These are phyloP conservation scores for Monosporascus sp. DNA, from an alignment of 2,329 filamentous ascomycete genomes.

Conservation along the genomic window DNA sequence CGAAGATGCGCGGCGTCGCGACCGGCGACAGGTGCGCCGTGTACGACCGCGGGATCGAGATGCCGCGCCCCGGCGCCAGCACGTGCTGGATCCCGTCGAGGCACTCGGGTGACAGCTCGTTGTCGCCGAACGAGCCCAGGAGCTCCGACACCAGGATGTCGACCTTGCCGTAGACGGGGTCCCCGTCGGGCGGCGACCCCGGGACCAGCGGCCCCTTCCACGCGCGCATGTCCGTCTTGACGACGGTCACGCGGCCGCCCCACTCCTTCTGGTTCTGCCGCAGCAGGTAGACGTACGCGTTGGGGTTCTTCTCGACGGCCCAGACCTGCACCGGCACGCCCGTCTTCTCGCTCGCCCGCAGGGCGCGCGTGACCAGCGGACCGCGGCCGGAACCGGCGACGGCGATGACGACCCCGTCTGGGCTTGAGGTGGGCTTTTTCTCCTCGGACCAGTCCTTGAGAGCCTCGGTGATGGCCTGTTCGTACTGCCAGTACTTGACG, in stretches of 20 bases:
- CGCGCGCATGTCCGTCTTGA: constrained; percentile 95
- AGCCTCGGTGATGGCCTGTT: constrained; percentile 74
- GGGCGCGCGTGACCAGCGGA: constrained; percentile 79
- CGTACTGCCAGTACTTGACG: constrained; percentile 96
- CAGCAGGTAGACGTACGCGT: constrained; percentile 89
- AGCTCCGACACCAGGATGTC: constrained; percentile 94
- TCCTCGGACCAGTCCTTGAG: constrained; percentile 72
- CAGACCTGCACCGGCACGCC: constrained; percentile 78
- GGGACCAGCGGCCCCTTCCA: constrained; percentile 75
- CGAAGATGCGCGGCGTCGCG: constrained; percentile 76
- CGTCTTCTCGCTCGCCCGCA: constrained; percentile 71
- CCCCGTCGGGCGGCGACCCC: constrained; percentile 29
- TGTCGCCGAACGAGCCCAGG: constrained; percentile 91
- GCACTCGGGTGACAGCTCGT: constrained; percentile 94
- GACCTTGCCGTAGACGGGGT: constrained; percentile 57
- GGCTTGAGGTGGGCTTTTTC: constrained; percentile 67
- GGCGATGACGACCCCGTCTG: constrained; percentile 69
- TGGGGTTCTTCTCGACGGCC: constrained; percentile 97
- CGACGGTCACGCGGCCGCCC: constrained; percentile 73
- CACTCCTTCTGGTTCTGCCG: constrained; percentile 80
- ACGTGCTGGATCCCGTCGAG: constrained; percentile 93
- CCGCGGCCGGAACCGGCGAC: constrained; percentile 92
- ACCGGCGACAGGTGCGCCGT: constrained; percentile 93
- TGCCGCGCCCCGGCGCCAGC: constrained; percentile 69
- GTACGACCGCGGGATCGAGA: constrained; percentile 91